phyloP scores from a whole-genome alignment of 139 green algal genomes.

The Chlorella sp. region DNA sequence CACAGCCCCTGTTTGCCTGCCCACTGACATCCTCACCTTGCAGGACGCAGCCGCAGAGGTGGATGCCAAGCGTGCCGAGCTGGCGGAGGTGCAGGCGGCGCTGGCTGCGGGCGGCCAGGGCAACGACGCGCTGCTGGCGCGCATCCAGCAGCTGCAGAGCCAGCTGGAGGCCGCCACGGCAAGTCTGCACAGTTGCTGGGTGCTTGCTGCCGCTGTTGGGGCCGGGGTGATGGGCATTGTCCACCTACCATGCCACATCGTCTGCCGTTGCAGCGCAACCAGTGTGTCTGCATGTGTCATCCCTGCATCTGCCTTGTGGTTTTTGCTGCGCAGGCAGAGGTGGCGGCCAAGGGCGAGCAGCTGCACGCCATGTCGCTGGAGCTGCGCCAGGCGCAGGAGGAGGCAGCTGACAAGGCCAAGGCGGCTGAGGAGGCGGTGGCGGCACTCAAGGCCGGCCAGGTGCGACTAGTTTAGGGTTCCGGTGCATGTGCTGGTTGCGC shows the following conservation, averaged over 20 bases:
- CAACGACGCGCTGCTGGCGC: background rate
- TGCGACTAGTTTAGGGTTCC: background rate
- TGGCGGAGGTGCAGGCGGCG: background rate
- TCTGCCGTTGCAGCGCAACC: no score
- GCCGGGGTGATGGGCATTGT: no score
- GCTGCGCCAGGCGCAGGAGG: slow-evolving; percentile 6
- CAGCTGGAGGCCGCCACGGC: slow-evolving; percentile 1
- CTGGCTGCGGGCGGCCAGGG: background rate
- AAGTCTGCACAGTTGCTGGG: background rate
- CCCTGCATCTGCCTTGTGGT: background rate
- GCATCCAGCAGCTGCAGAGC: background rate
- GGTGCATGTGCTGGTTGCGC: background rate
- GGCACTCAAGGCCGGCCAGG: background rate
- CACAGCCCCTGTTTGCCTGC: no score
- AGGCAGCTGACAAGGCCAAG: background rate
- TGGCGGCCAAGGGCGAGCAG: background rate
- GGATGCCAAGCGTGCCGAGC: slow-evolving; percentile 16
- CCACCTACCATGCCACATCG: no score
- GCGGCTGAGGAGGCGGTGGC: background rate
- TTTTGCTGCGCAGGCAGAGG: background rate
- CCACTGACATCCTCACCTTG: no score
- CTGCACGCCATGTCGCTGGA: background rate
- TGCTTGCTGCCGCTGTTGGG: no score
- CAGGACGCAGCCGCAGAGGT: background rate
- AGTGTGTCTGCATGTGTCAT: background rate